Percentiles rank a stretch among this genome's conserved stretches.
phyloP scores from a whole-genome alignment of 768 basidiomycete genomes.

The Boletus barrowsii region DNA sequence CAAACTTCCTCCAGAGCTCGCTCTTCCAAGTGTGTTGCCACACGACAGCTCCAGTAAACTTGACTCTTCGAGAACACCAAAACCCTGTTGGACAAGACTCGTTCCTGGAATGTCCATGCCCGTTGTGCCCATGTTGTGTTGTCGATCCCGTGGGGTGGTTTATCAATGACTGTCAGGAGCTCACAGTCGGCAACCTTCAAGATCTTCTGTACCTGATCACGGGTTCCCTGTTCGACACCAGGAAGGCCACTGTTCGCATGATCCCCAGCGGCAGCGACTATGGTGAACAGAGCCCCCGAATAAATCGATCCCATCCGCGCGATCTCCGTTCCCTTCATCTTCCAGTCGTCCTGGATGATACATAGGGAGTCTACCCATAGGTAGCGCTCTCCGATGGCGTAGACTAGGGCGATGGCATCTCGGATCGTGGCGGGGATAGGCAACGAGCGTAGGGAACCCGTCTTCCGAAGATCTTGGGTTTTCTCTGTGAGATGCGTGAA shows the following conservation, averaged over 20 bases:
- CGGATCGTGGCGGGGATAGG: constrained; percentile 20
- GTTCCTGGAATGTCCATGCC: constrained; percentile 23
- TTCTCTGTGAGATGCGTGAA: constrained; percentile 9
- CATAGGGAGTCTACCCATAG: too few species aligned
- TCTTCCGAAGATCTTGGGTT: constrained; percentile 3
- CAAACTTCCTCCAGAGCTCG: constrained; percentile 1
- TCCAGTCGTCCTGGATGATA: too few species aligned
- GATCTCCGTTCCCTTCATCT: too few species aligned
- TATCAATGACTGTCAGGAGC: constrained; percentile 5
- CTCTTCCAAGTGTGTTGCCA: not conserved
- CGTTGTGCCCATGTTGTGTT: constrained; percentile 10
- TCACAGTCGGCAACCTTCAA: constrained; percentile 9
- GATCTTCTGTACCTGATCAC: not conserved
- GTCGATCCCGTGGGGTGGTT: not conserved
- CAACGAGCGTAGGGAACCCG: not conserved
- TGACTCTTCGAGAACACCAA: constrained; percentile 18
- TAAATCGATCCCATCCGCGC: too few species aligned
- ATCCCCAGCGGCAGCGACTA: too few species aligned
- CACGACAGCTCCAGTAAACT: constrained; percentile 17
- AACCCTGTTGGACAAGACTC: constrained; percentile 11
- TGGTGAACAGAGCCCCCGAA: too few species aligned
- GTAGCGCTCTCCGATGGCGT: constrained; percentile 10
- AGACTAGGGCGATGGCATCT: constrained; percentile 20
- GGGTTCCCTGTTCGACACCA: constrained; percentile 2
- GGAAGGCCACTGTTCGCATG: constrained; percentile 10